Evolutionary conservation across 2,329 filamentous ascomycete species (phyloP), one percentile per base, ranked within the genome.

Genomic region (Cucurbitaria berberidis): DNA sequence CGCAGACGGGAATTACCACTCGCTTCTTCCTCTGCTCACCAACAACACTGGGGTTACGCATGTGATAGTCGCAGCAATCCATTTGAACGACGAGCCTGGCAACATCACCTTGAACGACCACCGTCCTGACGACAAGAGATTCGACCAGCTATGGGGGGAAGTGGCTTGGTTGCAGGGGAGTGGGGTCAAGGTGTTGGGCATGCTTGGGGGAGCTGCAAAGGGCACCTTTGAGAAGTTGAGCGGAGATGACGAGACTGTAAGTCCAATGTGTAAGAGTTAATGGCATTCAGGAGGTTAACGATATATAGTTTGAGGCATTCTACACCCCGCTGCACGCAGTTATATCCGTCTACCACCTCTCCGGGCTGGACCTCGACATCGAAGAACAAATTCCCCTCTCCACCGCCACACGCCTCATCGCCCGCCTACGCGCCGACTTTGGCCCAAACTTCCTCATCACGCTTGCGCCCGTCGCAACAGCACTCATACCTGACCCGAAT

Each of bases 161-260:
- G 84, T 91, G 8, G 81, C 83, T 7, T 79, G 86, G 58, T 78
- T 96, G 5, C 89, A 95, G 72, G 83, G 83, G 1, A 81, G 82
- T 6, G 91, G 91, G 36, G 82, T 96, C 58, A 91, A 89, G 65
- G 86, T 96, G 11, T 81, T 96, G 70, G 90, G 86, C 48, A 95
- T 97, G 90, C 80, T 96, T 1, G 93, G 93, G 34, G 93, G 93
- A 15, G 91, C 92, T 2, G 91, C 91, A 0, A 82, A 83, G 53
- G 93, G 92, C 10, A 89, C 86, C 11, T 96, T 84, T 69, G 77
- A 80, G 43, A 80, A 84, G 49, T 53, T 76, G 21, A 60, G 68
- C 27, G 72, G 73, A 1, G 62, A 63, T 8, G 71, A 73, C 4
- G 69, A 73, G 53, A 65, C 55, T 38, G 72, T 74, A 67, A 15